These are phyloP conservation scores for Naganishia liquefaciens DNA, from an alignment of 1,284 basidiomycete genomes.

Conservation along the genomic window DNA sequence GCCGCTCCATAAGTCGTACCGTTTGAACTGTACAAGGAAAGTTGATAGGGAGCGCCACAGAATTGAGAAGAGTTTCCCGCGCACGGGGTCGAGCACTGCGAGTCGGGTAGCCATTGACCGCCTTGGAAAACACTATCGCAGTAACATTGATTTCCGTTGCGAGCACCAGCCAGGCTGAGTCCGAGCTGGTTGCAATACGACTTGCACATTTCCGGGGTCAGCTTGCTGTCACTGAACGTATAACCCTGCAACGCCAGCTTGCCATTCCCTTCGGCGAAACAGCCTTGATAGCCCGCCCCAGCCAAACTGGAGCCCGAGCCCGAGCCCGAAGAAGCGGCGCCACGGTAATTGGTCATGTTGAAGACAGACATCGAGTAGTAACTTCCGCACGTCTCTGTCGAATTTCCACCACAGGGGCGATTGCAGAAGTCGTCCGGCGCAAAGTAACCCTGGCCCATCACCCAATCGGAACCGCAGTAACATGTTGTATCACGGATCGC, in stretches of 20 bases:
- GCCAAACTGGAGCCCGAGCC: constrained; percentile 1
- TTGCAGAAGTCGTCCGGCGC: constrained; percentile 10
- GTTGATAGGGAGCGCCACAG: not conserved
- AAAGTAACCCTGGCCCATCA: constrained; percentile 4
- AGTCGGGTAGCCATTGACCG: constrained; percentile 5
- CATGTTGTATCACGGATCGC: constrained; percentile 28
- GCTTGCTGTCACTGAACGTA: constrained; percentile 5
- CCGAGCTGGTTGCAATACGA: constrained; percentile 7
- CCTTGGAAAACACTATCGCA: not conserved
- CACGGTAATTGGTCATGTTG: constrained; percentile 3
- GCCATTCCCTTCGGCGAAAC: not conserved
- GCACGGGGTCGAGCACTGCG: not conserved
- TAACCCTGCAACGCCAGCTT: not conserved
- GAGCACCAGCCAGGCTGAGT: not conserved
- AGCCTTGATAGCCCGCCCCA: not conserved
- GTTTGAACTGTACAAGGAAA: not conserved
- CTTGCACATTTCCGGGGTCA: constrained; percentile 1
- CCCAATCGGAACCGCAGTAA: not conserved
- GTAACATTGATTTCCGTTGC: not conserved
- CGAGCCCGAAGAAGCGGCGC: not conserved
- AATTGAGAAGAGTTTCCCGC: not conserved
- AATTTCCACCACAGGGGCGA: constrained; percentile 6
- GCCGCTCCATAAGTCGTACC: not conserved
- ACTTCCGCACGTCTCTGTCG: constrained; percentile 12
- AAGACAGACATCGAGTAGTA: constrained; percentile 4